These are phyloP conservation scores for Parastagonospora nodorum DNA, from an alignment of 2,329 filamentous ascomycete genomes.

Conservation along the genomic window DNA sequence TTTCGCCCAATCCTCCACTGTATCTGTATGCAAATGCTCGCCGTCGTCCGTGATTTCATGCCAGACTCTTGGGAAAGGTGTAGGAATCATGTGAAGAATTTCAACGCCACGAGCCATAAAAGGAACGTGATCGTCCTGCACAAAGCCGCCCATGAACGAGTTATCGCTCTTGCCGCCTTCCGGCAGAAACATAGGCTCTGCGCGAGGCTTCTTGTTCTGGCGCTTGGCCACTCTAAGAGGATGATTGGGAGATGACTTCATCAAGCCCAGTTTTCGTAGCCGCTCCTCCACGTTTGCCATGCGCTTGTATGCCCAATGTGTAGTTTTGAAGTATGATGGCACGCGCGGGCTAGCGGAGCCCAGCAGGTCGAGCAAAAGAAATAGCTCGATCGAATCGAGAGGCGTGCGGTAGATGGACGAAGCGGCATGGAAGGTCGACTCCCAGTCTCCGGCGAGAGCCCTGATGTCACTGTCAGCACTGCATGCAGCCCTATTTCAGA, in stretches of 20 bases:
- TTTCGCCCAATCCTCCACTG: constrained; percentile 85
- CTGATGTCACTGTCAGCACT: constrained; percentile 27
- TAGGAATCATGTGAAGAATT: constrained; percentile 88
- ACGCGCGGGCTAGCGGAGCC: constrained; percentile 71
- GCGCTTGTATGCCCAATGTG: constrained; percentile 89
- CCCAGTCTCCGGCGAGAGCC: constrained; percentile 83
- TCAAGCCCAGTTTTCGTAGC: constrained; percentile 68
- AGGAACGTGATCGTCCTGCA: constrained; percentile 92
- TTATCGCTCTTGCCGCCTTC: constrained; percentile 58
- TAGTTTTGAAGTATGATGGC: constrained; percentile 86
- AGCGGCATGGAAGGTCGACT: constrained; percentile 69
- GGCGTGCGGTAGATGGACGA: constrained; percentile 75
- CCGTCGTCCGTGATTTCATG: constrained; percentile 85
- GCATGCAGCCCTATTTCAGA: not conserved
- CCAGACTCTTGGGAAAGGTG: constrained; percentile 83
- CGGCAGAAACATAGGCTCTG: constrained; percentile 62
- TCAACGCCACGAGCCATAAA: constrained; percentile 89
- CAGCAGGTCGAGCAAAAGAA: constrained; percentile 86
- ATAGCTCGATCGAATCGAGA: constrained; percentile 82
- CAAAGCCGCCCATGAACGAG: constrained; percentile 59
- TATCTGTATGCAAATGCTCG: constrained; percentile 80
- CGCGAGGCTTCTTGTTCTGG: constrained; percentile 34
- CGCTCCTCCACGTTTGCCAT: constrained; percentile 77
- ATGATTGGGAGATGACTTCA: constrained; percentile 66
- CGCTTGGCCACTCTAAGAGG: constrained; percentile 46